Evolutionary conservation across 2,329 filamentous ascomycete genomes (phyloP).

Genomic region (Metarhizium guizhouense): DNA sequence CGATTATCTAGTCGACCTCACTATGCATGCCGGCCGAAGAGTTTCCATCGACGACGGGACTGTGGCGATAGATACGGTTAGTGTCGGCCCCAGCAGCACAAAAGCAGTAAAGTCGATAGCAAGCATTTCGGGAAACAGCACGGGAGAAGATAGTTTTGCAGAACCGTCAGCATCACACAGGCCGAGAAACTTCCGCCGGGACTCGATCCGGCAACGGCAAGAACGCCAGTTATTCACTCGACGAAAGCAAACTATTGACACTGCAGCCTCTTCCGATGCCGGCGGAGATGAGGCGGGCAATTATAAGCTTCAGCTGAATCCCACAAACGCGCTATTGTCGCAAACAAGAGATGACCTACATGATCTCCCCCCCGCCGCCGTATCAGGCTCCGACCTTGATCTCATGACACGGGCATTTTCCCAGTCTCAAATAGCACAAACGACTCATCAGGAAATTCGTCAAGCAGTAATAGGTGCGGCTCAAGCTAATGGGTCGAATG

Average conservation of each 20-base stretch:
- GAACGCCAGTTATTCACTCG: conserved; percentile 86
- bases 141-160: conserved; percentile 56
- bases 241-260: conserved; percentile 54
- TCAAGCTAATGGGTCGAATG: conserved; percentile 55
- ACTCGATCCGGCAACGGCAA: conserved; percentile 78
- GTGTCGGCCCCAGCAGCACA: conserved; percentile 76
- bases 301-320: conserved; percentile 42
- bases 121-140: conserved; percentile 69
- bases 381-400: conserved; percentile 69
- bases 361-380: conserved; percentile 49
- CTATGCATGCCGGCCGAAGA: conserved; percentile 78
- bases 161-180: conserved; percentile 52
- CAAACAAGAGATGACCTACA: conserved; percentile 63
- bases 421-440: conserved; percentile 66
- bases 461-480: conserved; percentile 56
- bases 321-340: conserved; percentile 35
- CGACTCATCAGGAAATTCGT: conserved; percentile 70
- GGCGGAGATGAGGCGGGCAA: conserved; percentile 41
- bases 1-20: conserved; percentile 93
- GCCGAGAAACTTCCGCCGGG: conserved; percentile 60
- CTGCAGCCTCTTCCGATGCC: conserved; percentile 52
- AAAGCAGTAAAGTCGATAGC: conserved; percentile 84
- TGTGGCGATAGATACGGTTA: conserved; percentile 45
- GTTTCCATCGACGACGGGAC: conserved; percentile 47
- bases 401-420: conserved; percentile 67